phyloP scores from a whole-genome alignment of 352 stramenopile genomes.

The Phytophthora brassicae region DNA sequence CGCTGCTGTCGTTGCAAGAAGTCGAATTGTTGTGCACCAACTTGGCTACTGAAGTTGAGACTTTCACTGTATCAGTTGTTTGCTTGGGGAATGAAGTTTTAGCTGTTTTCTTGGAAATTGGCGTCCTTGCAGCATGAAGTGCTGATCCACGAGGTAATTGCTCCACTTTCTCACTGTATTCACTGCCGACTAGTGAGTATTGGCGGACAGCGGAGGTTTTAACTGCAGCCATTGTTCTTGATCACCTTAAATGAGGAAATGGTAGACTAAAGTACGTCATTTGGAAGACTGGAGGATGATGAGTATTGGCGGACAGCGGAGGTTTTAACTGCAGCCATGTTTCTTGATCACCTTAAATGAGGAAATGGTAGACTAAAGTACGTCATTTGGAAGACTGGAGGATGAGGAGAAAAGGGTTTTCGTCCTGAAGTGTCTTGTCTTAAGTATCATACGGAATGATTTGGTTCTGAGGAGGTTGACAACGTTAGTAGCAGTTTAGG shows the following conservation, averaged over 20 bases:
- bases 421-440: constrained; percentile 17
- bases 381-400: no score
- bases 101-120: constrained; percentile 6
- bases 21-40: neutral
- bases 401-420: neutral
- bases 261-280: no score
- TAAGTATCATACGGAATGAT: constrained; percentile 4
- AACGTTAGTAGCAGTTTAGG: no score
- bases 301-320: neutral
- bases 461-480: constrained; percentile 15
- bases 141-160: constrained; percentile 51
- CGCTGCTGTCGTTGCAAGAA: constrained; percentile 8
- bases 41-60: neutral
- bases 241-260: constrained; percentile 15
- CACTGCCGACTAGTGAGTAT: neutral
- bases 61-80: neutral
- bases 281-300: no score
- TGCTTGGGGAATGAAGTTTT: constrained; percentile 7
- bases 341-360: constrained; percentile 9
- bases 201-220: constrained; percentile 1
- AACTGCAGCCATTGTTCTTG: constrained; percentile 16
- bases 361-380: constrained; percentile 18
- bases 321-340: constrained; percentile 19
- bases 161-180: constrained; percentile 18
- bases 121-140: constrained; percentile 51